phyloP scores from a whole-genome alignment of 192 early-diverging fungal species.

The Oehlia diaphana region DNA sequence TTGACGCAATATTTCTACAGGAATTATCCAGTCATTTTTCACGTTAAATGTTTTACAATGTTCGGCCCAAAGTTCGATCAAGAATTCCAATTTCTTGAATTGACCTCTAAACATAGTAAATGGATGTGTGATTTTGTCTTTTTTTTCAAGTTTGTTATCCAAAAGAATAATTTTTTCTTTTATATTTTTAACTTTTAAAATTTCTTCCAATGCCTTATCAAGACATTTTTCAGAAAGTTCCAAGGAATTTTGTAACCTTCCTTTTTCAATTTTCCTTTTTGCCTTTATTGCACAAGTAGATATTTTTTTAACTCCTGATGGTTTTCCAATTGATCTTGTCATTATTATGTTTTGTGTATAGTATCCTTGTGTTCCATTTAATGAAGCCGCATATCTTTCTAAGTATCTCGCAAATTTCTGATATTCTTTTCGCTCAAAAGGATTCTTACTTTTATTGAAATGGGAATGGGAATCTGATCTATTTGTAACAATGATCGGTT shows the following conservation, averaged over 20 bases:
- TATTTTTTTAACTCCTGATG: not conserved
- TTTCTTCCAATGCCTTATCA: not conserved
- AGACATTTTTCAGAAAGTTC: not conserved
- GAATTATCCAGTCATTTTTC: not conserved
- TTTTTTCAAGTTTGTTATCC: not conserved
- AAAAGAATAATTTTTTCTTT: not conserved
- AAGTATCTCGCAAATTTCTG: conserved; percentile 8
- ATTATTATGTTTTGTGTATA: not conserved
- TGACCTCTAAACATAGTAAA: not conserved
- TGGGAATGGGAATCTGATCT: too few relatives aligned
- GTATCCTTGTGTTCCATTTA: conserved; percentile 16
- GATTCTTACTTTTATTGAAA: not conserved
- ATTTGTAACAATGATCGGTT: too few relatives aligned
- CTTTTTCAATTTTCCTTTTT: not conserved
- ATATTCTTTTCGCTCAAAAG: not conserved
- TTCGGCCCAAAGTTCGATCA: conserved; percentile 15
- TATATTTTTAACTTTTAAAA: not conserved
- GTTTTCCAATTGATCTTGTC: not conserved
- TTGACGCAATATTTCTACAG: conserved; percentile 18
- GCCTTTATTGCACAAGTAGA: not conserved
- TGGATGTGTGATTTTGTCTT: not conserved
- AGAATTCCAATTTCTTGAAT: conserved; percentile 19
- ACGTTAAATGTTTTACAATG: not conserved
- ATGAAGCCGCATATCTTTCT: conserved; percentile 22
- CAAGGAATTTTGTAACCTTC: not conserved